These are phyloP conservation scores for Pseudohalonectria lignicola DNA, from an alignment of 2,329 filamentous ascomycete genomes.

Conservation along the genomic window DNA sequence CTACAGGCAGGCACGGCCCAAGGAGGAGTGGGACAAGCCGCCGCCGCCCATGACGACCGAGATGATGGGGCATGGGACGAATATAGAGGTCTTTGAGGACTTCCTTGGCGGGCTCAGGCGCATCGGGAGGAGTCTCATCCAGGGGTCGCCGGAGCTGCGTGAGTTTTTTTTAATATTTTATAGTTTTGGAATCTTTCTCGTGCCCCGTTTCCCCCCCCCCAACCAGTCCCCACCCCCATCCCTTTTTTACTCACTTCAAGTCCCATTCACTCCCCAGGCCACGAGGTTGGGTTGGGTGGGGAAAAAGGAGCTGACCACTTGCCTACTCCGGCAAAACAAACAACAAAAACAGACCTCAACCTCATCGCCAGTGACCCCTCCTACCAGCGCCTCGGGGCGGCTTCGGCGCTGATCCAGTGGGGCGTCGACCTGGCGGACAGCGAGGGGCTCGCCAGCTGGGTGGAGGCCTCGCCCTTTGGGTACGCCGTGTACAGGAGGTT, in stretches of 20 bases:
- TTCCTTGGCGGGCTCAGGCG: conserved; percentile 14
- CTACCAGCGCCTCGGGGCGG: conserved; percentile 15
- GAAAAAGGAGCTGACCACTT: too few relatives aligned
- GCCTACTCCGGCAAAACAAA: too few relatives aligned
- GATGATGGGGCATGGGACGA: conserved; percentile 11
- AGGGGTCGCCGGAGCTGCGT: conserved; percentile 15
- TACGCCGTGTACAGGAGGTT: conserved; percentile 16
- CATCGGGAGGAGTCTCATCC: conserved; percentile 7
- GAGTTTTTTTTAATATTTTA: conserved; percentile 6
- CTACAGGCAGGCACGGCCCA: conserved; percentile 9
- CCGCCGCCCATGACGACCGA: conserved; percentile 7
- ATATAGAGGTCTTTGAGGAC: conserved; percentile 10
- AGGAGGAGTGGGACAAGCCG: conserved; percentile 14
- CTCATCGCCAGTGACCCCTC: conserved; percentile 12
- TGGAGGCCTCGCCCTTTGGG: conserved; percentile 16
- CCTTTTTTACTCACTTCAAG: not conserved
- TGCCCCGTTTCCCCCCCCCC: too few relatives aligned
- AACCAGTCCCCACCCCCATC: too few relatives aligned
- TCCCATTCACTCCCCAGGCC: too few relatives aligned
- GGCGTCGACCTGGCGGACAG: conserved; percentile 15
- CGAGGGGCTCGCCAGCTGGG: conserved; percentile 10
- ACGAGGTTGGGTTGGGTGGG: too few relatives aligned
- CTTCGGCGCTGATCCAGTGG: conserved; percentile 13
- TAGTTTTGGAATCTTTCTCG: not conserved
- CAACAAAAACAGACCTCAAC: conserved; percentile 9